A percentile compares a stretch with the other conserved stretches of the same genome.
Evolutionary conservation across 2,329 filamentous ascomycete genomes (phyloP).

Genomic region (Xylariaceae sp.): DNA sequence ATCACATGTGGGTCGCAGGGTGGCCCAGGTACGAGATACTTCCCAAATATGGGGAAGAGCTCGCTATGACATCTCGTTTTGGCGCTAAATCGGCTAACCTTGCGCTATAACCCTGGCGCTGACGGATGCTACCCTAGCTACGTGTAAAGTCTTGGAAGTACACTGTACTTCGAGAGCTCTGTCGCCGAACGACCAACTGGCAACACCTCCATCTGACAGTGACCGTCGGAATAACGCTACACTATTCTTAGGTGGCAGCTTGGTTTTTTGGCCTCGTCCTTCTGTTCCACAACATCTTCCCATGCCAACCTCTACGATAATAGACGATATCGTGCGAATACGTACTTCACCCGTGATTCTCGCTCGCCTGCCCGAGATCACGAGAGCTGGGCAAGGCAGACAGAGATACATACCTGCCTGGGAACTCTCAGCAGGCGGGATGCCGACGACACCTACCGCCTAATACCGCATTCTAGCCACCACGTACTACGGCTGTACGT

Average conservation of each 20-base stretch:
- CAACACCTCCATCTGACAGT: no score
- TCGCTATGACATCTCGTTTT: not conserved
- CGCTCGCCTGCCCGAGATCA: not conserved
- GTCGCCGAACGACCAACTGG: no score
- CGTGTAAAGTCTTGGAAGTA: slow-evolving; percentile 4
- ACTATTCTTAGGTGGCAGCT: slow-evolving; percentile 3
- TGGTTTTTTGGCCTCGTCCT: not conserved
- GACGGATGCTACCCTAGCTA: not conserved
- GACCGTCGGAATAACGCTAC: not conserved
- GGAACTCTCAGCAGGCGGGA: no score
- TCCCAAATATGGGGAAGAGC: not conserved
- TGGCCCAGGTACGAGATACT: not conserved
- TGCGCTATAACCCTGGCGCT: not conserved
- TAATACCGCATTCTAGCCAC: slow-evolving; percentile 19
- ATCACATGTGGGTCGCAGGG: not conserved
- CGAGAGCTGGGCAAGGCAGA: not conserved
- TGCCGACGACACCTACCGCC: not conserved
- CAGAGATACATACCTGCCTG: not conserved
- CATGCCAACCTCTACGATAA: slow-evolving; percentile 4
- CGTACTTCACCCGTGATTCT: not conserved
- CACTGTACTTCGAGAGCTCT: not conserved
- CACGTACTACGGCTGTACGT: not conserved
- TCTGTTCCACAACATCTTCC: slow-evolving; percentile 6
- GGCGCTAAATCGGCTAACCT: not conserved
- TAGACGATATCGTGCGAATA: not conserved